Evolutionary conservation across 2,329 filamentous ascomycete genomes (phyloP).

Genomic region (Hymenoscyphus scutula): DNA sequence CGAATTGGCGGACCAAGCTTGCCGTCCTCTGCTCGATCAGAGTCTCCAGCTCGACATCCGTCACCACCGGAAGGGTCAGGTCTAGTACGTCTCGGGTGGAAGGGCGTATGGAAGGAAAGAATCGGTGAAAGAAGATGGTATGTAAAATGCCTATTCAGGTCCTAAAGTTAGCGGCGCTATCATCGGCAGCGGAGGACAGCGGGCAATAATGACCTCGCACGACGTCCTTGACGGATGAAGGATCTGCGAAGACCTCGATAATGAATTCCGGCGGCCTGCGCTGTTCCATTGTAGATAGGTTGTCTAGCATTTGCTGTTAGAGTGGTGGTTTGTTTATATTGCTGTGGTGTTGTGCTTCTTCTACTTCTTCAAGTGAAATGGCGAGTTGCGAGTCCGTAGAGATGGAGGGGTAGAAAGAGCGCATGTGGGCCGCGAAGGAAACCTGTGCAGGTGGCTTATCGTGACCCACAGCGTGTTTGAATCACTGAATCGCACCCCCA

Average conservation of each 20-base stretch:
- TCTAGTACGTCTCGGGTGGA: slow-evolving; percentile 86
- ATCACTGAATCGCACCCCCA: background rate
- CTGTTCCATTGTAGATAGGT: slow-evolving; percentile 52
- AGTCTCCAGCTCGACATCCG: slow-evolving; percentile 87
- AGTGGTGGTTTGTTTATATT: slow-evolving; percentile 1
- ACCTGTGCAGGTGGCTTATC: slow-evolving; percentile 15
- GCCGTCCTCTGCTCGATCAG: slow-evolving; percentile 87
- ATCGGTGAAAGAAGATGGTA: slow-evolving; percentile 98
- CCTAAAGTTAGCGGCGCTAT: slow-evolving; percentile 14
- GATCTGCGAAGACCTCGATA: slow-evolving; percentile 90
- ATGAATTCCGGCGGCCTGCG: slow-evolving; percentile 80
- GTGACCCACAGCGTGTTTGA: background rate
- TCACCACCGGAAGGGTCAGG: slow-evolving; percentile 82
- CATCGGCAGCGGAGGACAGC: slow-evolving; percentile 6
- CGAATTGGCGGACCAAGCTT: slow-evolving; percentile 74
- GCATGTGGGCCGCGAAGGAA: slow-evolving; percentile 4
- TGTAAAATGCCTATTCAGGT: slow-evolving; percentile 72
- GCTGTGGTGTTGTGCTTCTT: background rate
- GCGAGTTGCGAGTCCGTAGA: too few relatives aligned
- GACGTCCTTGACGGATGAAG: slow-evolving; percentile 83
- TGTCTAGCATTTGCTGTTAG: slow-evolving; percentile 19
- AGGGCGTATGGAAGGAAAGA: slow-evolving; percentile 84
- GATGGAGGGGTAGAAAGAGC: slow-evolving; percentile 16
- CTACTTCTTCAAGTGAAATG: slow-evolving; percentile 1
- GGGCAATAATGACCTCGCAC: slow-evolving; percentile 68